Evolutionary conservation across 2,329 filamentous ascomycete genomes (phyloP).

Genomic region (Trichoderma sp.): DNA sequence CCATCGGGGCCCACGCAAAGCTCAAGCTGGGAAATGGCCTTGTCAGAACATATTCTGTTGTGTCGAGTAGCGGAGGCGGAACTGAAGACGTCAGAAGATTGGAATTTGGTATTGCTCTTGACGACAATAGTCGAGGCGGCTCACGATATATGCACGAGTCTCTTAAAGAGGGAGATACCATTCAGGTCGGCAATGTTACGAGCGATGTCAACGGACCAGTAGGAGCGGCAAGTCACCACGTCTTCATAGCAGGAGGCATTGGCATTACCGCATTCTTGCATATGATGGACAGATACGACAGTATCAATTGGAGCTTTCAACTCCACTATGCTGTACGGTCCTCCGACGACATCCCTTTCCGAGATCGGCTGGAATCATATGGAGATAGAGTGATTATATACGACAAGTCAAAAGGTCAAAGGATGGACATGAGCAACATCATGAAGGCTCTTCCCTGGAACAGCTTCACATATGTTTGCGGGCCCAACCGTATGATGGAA

Average conservation of each 20-base stretch:
- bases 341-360: conserved; percentile 56
- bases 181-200: conserved; percentile 56
- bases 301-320: conserved; percentile 51
- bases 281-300: conserved; percentile 45
- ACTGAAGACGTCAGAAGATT: conserved; percentile 49
- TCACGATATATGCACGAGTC: conserved; percentile 59
- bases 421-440: conserved; percentile 56
- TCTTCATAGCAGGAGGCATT: conserved; percentile 66
- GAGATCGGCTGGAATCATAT: conserved; percentile 47
- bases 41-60: conserved; percentile 61
- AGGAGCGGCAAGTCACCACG: conserved; percentile 54
- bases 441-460: conserved; percentile 52
- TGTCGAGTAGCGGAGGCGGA: conserved; percentile 37
- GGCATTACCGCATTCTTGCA: conserved; percentile 66
- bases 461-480: conserved; percentile 63
- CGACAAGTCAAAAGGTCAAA: conserved; percentile 51
- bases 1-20: conserved; percentile 55
- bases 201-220: conserved; percentile 48
- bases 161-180: conserved; percentile 48
- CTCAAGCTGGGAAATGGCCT: conserved; percentile 59
- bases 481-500: conserved; percentile 59
- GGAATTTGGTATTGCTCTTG: conserved; percentile 60
- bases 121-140: conserved; percentile 58
- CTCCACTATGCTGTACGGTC: conserved; percentile 62
- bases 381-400: conserved; percentile 52